Evolutionary conservation across 139 green algal species (phyloP).

Genomic region (Micractinium sp.): DNA sequence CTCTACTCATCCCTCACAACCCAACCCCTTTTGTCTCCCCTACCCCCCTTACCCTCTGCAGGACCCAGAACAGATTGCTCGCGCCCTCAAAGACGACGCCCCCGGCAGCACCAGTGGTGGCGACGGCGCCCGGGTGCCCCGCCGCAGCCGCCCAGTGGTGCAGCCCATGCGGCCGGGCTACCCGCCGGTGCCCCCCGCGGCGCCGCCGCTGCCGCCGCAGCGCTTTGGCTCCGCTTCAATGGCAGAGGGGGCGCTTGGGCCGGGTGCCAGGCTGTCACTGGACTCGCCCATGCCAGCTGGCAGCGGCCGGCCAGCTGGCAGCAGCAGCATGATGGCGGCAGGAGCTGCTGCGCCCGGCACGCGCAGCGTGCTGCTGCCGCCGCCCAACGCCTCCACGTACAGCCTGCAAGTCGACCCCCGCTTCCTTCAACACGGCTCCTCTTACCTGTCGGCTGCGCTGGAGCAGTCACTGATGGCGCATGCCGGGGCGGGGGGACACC

Average conservation of each 20-base stretch:
- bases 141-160: background rate
- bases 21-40: background rate
- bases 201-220: slow-evolving; percentile 13
- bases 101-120: background rate
- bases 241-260: background rate
- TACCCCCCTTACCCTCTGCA: background rate
- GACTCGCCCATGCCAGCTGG: background rate
- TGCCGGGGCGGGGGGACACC: slow-evolving; percentile 16
- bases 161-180: slow-evolving; percentile 12
- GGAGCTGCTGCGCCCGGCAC: background rate
- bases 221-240: background rate
- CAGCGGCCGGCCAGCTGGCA: background rate
- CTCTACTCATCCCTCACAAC: background rate
- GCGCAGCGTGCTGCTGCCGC: slow-evolving; percentile 30
- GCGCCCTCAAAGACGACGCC: background rate
- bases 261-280: background rate
- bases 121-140: background rate
- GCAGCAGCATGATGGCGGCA: background rate
- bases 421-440: slow-evolving; percentile 34
- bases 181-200: background rate
- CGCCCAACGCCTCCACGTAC: slow-evolving; percentile 31
- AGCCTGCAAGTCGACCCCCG: slow-evolving; percentile 31
- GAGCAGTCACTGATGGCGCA: slow-evolving; percentile 29
- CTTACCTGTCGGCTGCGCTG: slow-evolving; percentile 43
- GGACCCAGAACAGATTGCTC: slow-evolving; percentile 1